A percentile compares a stretch with the other conserved stretches of the same genome.
Conservation (phyloP, 306 rosid species). For the Glycine tomentella region DNA sequence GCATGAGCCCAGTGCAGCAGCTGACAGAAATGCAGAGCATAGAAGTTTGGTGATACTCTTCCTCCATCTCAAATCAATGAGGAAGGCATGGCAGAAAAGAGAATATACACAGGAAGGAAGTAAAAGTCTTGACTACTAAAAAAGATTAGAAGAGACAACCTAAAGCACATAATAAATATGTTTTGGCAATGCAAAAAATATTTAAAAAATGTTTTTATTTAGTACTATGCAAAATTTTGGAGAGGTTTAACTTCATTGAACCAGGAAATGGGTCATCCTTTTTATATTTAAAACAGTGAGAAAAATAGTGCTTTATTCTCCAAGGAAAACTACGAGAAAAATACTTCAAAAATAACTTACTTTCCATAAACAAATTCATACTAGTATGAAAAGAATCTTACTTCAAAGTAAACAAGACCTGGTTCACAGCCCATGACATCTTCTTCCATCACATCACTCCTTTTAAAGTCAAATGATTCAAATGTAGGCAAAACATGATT, state of each 20-base stretch:
- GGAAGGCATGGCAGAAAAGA: no score
- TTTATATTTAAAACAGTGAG: background rate
- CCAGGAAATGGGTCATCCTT: background rate
- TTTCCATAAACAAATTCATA: slow-evolving; percentile 6
- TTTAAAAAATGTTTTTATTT: background rate
- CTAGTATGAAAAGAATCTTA: slow-evolving; percentile 44
- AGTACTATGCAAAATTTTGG: background rate
- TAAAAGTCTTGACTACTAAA: background rate
- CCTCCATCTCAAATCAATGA: no score
- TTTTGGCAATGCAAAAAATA: background rate
- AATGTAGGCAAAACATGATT: slow-evolving; percentile 65
- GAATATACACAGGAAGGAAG: background rate
- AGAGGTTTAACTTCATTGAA: slow-evolving; percentile 15
- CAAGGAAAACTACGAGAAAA: slow-evolving; percentile 36
- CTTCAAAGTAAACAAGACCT: slow-evolving; percentile 95
- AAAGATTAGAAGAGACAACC: background rate
- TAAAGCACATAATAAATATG: background rate
- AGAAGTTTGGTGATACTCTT: no score
- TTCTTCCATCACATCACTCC: slow-evolving; percentile 89
- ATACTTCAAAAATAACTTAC: slow-evolving; percentile 3
- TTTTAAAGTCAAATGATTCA: slow-evolving; percentile 72
- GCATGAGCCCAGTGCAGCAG: no score
- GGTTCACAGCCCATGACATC: slow-evolving; percentile 88
- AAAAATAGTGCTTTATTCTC: slow-evolving; percentile 8
- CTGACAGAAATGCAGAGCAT: no score